phyloP scores from a whole-genome alignment of 2,329 filamentous ascomycete genomes.

The Pseudogymnoascus sp. region DNA sequence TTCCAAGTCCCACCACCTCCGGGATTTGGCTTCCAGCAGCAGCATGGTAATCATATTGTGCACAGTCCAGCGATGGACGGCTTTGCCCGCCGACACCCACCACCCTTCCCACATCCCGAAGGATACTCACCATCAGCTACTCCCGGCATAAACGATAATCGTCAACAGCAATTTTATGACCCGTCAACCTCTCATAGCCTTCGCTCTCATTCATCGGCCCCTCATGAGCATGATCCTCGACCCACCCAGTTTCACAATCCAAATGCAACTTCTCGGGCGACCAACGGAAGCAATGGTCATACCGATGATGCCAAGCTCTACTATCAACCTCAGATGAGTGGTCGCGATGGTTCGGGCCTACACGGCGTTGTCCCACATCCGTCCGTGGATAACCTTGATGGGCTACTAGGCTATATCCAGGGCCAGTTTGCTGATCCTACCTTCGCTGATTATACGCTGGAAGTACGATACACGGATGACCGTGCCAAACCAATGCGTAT shows the following conservation, averaged over 20 bases:
- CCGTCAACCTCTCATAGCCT: slow-evolving; percentile 52
- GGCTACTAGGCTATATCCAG: slow-evolving; percentile 33
- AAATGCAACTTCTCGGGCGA: slow-evolving; percentile 31
- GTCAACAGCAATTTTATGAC: slow-evolving; percentile 31
- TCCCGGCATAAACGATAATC: slow-evolving; percentile 18
- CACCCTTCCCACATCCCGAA: slow-evolving; percentile 27
- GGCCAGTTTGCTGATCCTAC: slow-evolving; percentile 32
- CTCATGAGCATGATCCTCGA: slow-evolving; percentile 33
- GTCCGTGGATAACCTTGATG: slow-evolving; percentile 27
- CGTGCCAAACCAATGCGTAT: slow-evolving; percentile 35
- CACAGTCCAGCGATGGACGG: neutral
- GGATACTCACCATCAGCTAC: slow-evolving; percentile 27
- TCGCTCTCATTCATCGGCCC: slow-evolving; percentile 49
- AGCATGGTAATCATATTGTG: neutral
- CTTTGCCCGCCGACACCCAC: slow-evolving; percentile 18
- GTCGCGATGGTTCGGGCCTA: slow-evolving; percentile 12
- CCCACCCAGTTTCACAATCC: slow-evolving; percentile 29
- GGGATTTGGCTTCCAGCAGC: slow-evolving; percentile 3
- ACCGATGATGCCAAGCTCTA: slow-evolving; percentile 24
- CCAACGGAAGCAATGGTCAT: slow-evolving; percentile 32
- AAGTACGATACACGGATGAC: slow-evolving; percentile 36
- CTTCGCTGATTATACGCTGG: slow-evolving; percentile 38
- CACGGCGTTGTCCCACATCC: slow-evolving; percentile 14
- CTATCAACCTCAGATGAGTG: slow-evolving; percentile 19
- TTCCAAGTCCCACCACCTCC: slow-evolving; percentile 12